Percentiles rank a stretch among this genome's conserved stretches.
phyloP scores from a whole-genome alignment of 2,329 filamentous ascomycete species.

The Colletotrichum tropicale region DNA sequence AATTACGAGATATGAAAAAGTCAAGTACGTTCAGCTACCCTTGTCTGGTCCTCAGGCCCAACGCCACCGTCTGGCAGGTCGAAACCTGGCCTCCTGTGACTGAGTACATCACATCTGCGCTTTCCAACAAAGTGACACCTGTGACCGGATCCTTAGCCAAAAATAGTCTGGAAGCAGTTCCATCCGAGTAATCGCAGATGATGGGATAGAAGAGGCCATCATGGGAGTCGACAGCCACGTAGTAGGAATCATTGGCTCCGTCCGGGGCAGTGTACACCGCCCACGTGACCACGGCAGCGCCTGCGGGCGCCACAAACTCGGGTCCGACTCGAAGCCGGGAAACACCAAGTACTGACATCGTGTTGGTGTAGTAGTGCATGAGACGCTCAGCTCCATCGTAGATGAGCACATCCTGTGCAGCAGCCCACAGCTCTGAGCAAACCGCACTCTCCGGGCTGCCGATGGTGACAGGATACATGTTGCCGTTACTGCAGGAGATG shows the following conservation, averaged over 20 bases:
- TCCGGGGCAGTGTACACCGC: conserved; percentile 3
- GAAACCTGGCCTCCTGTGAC: conserved; percentile 30
- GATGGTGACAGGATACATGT: conserved; percentile 31
- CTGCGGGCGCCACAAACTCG: conserved; percentile 18
- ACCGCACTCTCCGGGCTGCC: conserved; percentile 20
- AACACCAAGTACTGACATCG: conserved; percentile 34
- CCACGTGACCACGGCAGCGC: conserved; percentile 23
- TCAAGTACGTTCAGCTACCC: neutral
- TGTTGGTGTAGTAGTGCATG: conserved; percentile 37
- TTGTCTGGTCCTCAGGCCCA: neutral
- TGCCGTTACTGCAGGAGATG: conserved; percentile 36
- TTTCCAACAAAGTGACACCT: conserved; percentile 26
- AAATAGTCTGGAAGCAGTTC: conserved; percentile 28
- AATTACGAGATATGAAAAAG: neutral
- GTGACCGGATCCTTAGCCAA: conserved; percentile 27
- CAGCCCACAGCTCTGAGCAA: conserved; percentile 29
- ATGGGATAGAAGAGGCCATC: conserved; percentile 29
- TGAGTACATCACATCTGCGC: conserved; percentile 24
- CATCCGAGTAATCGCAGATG: conserved; percentile 30
- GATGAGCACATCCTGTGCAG: conserved; percentile 22
- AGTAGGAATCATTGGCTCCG: conserved; percentile 15
- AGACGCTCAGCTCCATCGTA: conserved; percentile 26
- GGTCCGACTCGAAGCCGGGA: conserved; percentile 30
- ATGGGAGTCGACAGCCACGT: conserved; percentile 24
- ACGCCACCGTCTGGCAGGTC: neutral